A percentile compares a stretch with the other conserved stretches of the same genome.
phyloP scores from a whole-genome alignment of 2,329 filamentous ascomycete genomes.

The Colletotrichum horii region DNA sequence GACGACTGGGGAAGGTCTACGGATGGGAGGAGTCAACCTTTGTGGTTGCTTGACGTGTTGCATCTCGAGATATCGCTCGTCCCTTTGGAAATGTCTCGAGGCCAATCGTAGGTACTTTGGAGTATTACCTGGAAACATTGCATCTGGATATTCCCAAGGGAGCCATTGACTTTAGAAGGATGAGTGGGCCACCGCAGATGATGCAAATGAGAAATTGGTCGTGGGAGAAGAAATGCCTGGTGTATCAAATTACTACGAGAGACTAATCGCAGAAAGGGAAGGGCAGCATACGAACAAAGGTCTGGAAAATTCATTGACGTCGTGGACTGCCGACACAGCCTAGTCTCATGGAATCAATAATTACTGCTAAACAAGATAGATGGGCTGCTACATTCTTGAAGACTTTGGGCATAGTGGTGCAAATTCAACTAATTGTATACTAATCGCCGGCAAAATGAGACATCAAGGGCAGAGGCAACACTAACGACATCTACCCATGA shows the following conservation, averaged over 20 bases:
- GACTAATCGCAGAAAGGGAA: not conserved
- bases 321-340: too few relatives aligned
- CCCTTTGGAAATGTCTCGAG: not conserved
- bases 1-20: not conserved
- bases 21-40: not conserved
- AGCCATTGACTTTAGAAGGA: not conserved
- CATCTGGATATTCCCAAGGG: not conserved
- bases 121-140: not conserved
- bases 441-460: too few relatives aligned
- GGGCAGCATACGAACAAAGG: not conserved
- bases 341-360: too few relatives aligned
- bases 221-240: not conserved
- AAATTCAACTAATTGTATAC: too few relatives aligned
- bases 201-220: not conserved
- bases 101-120: not conserved
- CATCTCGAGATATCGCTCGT: not conserved
- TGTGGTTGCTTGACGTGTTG: not conserved
- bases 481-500: too few relatives aligned
- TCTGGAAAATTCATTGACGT: too few relatives aligned
- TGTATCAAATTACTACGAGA: not conserved
- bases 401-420: too few relatives aligned
- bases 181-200: not conserved
- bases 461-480: too few relatives aligned
- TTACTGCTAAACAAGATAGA: too few relatives aligned
- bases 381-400: too few relatives aligned